Conservation (phyloP, 805 yeast genomes). For the Candida ficus region DNA sequence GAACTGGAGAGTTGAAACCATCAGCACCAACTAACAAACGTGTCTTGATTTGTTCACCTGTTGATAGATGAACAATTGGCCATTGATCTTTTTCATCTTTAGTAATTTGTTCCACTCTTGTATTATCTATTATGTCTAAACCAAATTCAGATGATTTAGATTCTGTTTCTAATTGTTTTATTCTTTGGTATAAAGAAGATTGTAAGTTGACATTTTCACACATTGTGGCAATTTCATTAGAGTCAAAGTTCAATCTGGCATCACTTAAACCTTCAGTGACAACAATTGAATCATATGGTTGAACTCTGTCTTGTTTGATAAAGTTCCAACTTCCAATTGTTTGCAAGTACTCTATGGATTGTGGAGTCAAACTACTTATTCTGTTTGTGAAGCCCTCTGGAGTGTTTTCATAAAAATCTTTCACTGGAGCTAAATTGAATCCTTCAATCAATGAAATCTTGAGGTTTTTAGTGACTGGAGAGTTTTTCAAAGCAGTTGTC, state of each 20-base stretch:
- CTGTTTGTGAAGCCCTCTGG: conserved; percentile 63
- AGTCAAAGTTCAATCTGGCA: conserved; percentile 68
- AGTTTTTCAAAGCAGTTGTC: conserved; percentile 71
- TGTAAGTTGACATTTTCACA: conserved; percentile 84
- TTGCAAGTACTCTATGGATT: conserved; percentile 59
- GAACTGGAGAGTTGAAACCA: conserved; percentile 91
- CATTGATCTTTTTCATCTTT: conserved; percentile 44
- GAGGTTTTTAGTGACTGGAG: conserved; percentile 55
- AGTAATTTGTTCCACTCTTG: conserved; percentile 58
- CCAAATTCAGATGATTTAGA: conserved; percentile 16
- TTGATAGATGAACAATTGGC: conserved; percentile 69
- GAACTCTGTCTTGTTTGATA: conserved; percentile 64
- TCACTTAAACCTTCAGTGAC: conserved; percentile 82
- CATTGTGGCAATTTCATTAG: conserved; percentile 72
- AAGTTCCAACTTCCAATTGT: conserved; percentile 73
- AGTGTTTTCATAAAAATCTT: conserved; percentile 34
- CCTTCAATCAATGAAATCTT: conserved; percentile 73
- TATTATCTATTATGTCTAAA: conserved; percentile 52
- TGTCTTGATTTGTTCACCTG: conserved; percentile 60
- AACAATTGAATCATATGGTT: conserved; percentile 72
- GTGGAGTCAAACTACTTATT: conserved; percentile 82
- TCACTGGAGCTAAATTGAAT: conserved; percentile 47
- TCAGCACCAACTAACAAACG: conserved; percentile 91
- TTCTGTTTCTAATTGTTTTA: conserved; percentile 36
- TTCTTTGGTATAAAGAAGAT: conserved; percentile 54